Base-by-base conservation (phyloP, 768 basidiomycete species). In the Termitomyces sp. region DNA sequence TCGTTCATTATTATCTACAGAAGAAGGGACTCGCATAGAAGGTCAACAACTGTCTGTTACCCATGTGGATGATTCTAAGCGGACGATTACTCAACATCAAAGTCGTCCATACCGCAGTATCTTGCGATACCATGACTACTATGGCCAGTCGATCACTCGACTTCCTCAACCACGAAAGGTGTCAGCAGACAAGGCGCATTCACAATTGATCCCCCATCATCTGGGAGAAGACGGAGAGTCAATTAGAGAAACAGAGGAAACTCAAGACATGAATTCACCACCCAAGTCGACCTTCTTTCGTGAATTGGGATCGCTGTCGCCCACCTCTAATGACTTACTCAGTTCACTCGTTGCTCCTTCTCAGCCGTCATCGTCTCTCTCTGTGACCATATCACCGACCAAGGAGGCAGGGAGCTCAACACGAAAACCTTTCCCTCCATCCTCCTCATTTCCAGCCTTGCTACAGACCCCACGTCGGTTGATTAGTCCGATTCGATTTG, bases 291-390 rank as follows among this genome's bases (percentile, higher is more conserved):
- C 62, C 2, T 57, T 53, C 26, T 65, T 68, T 44, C 72, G 78
- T 55, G 77, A 78, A 64, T 66, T 83, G 26, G 74, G 77, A 15
- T 83, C 83, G 19, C 66, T 86, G 38, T 86, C 85, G n/a, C 84
- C 85, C 2, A 71, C 74, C 14, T 86, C 87, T 42, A 69, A 70
- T 38, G 66, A 64, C 51, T 60, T 77, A 38, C 71, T 81, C 32
- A 65, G 66, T n/a, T 71, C 70, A 53, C 60, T 78, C 32, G 57
- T 75, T 9, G 65, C 70, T 21, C 51, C 69, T 4, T 58, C 64
- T 11, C 43, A 55, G 24, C 45, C 28, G 11, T 28, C 37, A 51
- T 37, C 44, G 5, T 34, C 41, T 12, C 53, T 51, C 17, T 45
- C 51, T 45, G 30, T 56, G 34, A 35, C 37, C 1, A 21, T 54